Evolutionary conservation across 768 basidiomycete genomes (phyloP).

Genomic region (Lentinula sp.): DNA sequence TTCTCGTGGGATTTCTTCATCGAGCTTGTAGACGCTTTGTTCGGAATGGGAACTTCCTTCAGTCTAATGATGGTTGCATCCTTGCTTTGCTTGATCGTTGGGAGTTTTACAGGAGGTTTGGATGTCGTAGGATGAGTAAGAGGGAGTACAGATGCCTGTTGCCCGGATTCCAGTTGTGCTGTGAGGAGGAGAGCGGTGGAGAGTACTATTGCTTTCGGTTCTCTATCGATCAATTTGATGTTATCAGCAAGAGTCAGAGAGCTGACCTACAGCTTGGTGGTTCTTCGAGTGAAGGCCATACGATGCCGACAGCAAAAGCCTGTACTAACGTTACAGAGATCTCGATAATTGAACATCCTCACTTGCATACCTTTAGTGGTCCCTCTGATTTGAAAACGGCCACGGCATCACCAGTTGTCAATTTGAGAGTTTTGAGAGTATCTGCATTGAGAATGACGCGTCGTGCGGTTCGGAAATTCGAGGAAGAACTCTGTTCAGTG

Average conservation of each 20-base stretch:
- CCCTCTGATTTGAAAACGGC: slow-evolving; percentile 32
- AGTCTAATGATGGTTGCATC: slow-evolving; percentile 50
- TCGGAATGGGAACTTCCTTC: slow-evolving; percentile 33
- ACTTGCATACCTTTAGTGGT: neutral
- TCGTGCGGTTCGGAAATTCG: slow-evolving; percentile 44
- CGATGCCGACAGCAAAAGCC: slow-evolving; percentile 62
- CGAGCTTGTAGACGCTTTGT: slow-evolving; percentile 12
- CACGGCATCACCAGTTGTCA: slow-evolving; percentile 66
- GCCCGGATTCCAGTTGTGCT: slow-evolving; percentile 45
- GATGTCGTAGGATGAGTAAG: slow-evolving; percentile 29
- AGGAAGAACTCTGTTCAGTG: slow-evolving; percentile 11
- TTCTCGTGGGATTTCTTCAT: slow-evolving; percentile 22
- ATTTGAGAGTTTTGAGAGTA: slow-evolving; percentile 49
- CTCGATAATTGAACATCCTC: neutral
- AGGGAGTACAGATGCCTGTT: slow-evolving; percentile 42
- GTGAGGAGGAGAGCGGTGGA: slow-evolving; percentile 58
- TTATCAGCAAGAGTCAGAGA: neutral
- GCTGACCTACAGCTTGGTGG: slow-evolving; percentile 46
- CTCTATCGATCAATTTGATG: neutral
- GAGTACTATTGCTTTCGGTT: slow-evolving; percentile 43
- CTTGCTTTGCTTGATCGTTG: slow-evolving; percentile 41
- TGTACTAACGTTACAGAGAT: slow-evolving; percentile 17
- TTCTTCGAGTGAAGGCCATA: slow-evolving; percentile 71
- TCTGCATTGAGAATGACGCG: slow-evolving; percentile 64
- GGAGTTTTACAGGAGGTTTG: slow-evolving; percentile 37